phyloP scores from a whole-genome alignment of 805 yeast species.

The Tetrapisispora nanseiensis region DNA sequence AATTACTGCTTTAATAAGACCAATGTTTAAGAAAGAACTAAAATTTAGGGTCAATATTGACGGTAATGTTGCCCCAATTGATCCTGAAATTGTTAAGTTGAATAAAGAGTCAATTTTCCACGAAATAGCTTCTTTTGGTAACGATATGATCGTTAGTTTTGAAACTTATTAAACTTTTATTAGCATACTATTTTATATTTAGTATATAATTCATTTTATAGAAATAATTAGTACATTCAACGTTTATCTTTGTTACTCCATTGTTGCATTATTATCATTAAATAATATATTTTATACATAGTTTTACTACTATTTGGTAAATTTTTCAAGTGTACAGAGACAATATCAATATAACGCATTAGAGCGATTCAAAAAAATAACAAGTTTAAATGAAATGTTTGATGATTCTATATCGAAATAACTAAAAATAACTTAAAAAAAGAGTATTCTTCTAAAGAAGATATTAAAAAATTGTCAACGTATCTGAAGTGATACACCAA shows the following conservation, averaged over 20 bases:
- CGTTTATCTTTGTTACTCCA: neutral
- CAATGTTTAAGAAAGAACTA: slow-evolving; percentile 45
- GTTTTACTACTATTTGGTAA: neutral
- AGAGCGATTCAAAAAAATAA: neutral
- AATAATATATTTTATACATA: too few relatives aligned
- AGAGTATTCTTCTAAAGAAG: too few relatives aligned
- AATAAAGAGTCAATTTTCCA: slow-evolving; percentile 64
- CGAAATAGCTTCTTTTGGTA: slow-evolving; percentile 63
- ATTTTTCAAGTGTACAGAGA: neutral
- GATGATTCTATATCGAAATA: too few relatives aligned
- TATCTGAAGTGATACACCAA: too few relatives aligned
- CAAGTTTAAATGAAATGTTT: too few relatives aligned
- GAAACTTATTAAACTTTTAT: slow-evolving; percentile 10
- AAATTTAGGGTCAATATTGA: slow-evolving; percentile 77
- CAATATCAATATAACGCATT: too few relatives aligned
- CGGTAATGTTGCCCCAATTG: slow-evolving; percentile 56
- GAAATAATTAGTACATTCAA: neutral
- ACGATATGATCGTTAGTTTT: slow-evolving; percentile 46
- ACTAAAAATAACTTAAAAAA: too few relatives aligned
- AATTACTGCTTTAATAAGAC: slow-evolving; percentile 75
- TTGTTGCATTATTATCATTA: neutral
- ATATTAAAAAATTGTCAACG: too few relatives aligned
- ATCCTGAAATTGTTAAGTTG: slow-evolving; percentile 42
- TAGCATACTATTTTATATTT: neutral
- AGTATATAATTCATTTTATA: neutral